Conservation (phyloP, 345 rosid genomes). For the Cochlearia excelsa region DNA sequence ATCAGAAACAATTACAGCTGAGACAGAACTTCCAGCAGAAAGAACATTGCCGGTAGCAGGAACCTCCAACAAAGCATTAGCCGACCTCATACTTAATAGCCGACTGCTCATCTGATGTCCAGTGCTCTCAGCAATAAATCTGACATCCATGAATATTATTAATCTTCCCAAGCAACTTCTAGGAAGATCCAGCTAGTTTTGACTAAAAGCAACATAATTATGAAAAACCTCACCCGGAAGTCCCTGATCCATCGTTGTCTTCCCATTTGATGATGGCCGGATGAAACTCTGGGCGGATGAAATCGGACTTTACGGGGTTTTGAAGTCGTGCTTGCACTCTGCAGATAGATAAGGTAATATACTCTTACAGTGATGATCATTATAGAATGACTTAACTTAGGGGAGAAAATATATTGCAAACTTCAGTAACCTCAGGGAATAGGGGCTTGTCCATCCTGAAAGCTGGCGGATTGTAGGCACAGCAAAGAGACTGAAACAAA, state of each 20-base stretch:
- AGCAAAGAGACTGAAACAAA: conserved; percentile 84
- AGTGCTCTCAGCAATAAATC: conserved; percentile 93
- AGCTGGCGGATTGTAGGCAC: conserved; percentile 72
- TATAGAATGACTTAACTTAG: not conserved
- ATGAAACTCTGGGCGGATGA: conserved; percentile 64
- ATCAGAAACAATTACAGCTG: conserved; percentile 70
- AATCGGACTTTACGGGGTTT: conserved; percentile 65
- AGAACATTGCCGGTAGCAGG: conserved; percentile 58
- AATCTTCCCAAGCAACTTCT: not conserved
- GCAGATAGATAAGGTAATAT: conserved; percentile 14
- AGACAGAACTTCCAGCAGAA: conserved; percentile 69
- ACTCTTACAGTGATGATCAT: conserved; percentile 2
- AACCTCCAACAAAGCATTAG: conserved; percentile 85
- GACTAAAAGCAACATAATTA: conserved; percentile 15
- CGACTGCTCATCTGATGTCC: conserved; percentile 89
- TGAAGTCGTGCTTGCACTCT: conserved; percentile 76
- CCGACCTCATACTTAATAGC: conserved; percentile 87
- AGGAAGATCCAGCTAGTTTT: conserved; percentile 11
- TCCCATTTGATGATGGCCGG: conserved; percentile 72
- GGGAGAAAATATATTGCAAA: conserved; percentile 19
- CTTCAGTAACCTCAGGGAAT: conserved; percentile 60
- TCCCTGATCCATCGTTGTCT: conserved; percentile 80
- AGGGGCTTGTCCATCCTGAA: conserved; percentile 84
- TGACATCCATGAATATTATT: conserved; percentile 30
- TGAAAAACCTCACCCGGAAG: conserved; percentile 60